These are phyloP conservation scores for Biscogniauxia sp. DNA, from an alignment of 2,329 filamentous ascomycete species.

Conservation along the genomic window DNA sequence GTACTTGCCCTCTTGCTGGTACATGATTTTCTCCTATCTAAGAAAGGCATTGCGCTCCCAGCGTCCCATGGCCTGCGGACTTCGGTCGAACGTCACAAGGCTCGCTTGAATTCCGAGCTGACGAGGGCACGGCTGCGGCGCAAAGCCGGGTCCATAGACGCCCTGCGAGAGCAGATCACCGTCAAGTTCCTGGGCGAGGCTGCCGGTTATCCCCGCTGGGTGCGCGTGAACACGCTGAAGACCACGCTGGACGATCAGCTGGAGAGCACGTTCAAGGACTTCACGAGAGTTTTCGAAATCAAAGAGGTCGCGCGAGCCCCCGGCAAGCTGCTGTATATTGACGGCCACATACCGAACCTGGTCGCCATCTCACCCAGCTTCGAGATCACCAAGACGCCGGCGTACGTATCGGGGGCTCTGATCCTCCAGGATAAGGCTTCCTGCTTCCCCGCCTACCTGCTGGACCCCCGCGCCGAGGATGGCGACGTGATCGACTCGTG, in stretches of 20 bases:
- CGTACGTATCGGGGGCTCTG: slow-evolving; percentile 74
- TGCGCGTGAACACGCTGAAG: slow-evolving; percentile 79
- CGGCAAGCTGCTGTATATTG: slow-evolving; percentile 63
- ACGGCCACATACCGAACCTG: slow-evolving; percentile 78
- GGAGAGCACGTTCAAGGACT: slow-evolving; percentile 68
- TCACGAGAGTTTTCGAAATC: slow-evolving; percentile 55
- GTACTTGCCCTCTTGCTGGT: slow-evolving; percentile 75
- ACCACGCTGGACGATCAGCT: slow-evolving; percentile 70
- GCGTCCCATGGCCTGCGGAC: slow-evolving; percentile 73
- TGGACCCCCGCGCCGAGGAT: slow-evolving; percentile 64
- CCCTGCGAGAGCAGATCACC: slow-evolving; percentile 59
- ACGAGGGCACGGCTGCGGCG: slow-evolving; percentile 73
- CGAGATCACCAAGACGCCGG: slow-evolving; percentile 69
- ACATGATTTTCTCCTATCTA: slow-evolving; percentile 82
- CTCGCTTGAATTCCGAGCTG: slow-evolving; percentile 76
- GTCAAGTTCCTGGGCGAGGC: slow-evolving; percentile 49
- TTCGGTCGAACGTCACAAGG: slow-evolving; percentile 77
- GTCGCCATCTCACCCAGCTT: slow-evolving; percentile 71
- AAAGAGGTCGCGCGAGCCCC: slow-evolving; percentile 48
- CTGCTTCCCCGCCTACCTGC: slow-evolving; percentile 89
- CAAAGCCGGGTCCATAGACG: slow-evolving; percentile 65
- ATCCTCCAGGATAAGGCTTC: slow-evolving; percentile 97
- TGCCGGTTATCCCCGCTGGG: slow-evolving; percentile 76
- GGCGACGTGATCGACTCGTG: slow-evolving; percentile 90
- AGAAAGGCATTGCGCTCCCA: slow-evolving; percentile 78